Evolutionary conservation across 108 stramenopile species (phyloP).

Genomic region (Cyclotella sp.): DNA sequence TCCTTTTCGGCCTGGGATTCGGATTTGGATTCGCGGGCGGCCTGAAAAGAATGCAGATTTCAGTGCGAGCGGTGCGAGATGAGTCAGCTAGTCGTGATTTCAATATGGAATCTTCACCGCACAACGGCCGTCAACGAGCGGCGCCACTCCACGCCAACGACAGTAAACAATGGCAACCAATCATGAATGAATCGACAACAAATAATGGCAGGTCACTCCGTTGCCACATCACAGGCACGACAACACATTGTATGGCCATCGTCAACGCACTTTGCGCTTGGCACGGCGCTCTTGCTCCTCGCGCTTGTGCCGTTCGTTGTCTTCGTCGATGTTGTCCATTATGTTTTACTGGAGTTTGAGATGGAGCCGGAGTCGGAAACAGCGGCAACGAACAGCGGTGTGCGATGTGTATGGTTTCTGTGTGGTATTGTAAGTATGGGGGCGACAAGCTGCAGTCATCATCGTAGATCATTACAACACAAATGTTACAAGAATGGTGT

Average conservation of each 20-base stretch:
- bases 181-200: not conserved
- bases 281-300: constrained; percentile 83
- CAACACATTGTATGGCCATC: not conserved
- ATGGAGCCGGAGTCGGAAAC: too few relatives aligned
- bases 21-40: constrained; percentile 65
- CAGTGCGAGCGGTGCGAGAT: not conserved
- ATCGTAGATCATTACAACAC: too few relatives aligned
- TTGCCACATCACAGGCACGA: not conserved
- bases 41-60: constrained; percentile 35
- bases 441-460: too few relatives aligned
- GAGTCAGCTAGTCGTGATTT: not conserved
- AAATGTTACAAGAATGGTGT: too few relatives aligned
- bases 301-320: constrained; percentile 74
- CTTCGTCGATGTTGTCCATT: constrained; percentile 46
- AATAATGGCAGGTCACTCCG: not conserved
- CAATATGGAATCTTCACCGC: too few relatives aligned
- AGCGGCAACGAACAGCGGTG: too few relatives aligned
- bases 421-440: too few relatives aligned
- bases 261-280: constrained; percentile 73
- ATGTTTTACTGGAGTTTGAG: not conserved
- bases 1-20: constrained; percentile 74
- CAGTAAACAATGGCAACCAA: too few relatives aligned
- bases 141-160: too few relatives aligned
- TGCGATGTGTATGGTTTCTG: too few relatives aligned
- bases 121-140: too few relatives aligned